phyloP scores from a whole-genome alignment of 805 yeast species.

The Diddensiella transvaalensis region DNA sequence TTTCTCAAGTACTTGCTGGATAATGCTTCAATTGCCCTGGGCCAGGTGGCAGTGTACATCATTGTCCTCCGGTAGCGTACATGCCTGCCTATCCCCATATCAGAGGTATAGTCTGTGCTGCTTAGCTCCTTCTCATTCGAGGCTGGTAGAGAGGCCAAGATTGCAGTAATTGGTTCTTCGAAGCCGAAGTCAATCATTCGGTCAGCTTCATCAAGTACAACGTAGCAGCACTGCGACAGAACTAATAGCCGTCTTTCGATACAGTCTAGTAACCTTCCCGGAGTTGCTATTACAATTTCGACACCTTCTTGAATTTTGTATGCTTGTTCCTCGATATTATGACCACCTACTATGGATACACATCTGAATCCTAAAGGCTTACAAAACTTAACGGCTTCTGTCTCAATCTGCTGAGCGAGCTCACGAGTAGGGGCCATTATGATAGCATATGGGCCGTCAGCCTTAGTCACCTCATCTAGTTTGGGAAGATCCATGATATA shows the following conservation, averaged over 20 bases:
- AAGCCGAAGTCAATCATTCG: constrained; percentile 95
- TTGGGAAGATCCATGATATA: constrained; percentile 48
- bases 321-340: constrained; percentile 70
- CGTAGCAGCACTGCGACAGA: constrained; percentile 56
- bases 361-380: constrained; percentile 35
- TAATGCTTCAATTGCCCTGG: constrained; percentile 63
- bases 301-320: constrained; percentile 57
- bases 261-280: constrained; percentile 85
- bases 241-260: constrained; percentile 62
- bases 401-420: constrained; percentile 80
- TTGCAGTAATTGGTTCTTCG: constrained; percentile 67
- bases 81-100: constrained; percentile 20
- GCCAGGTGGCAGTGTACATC: constrained; percentile 96
- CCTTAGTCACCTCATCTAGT: constrained; percentile 43
- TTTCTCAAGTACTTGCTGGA: constrained; percentile 56
- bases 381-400: constrained; percentile 56
- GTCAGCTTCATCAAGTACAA: constrained; percentile 92
- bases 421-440: constrained; percentile 92
- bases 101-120: constrained; percentile 23
- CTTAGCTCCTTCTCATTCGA: constrained; percentile 40
- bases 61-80: constrained; percentile 51
- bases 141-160: constrained; percentile 54
- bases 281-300: constrained; percentile 87
- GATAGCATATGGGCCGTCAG: constrained; percentile 69
- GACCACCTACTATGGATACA: constrained; percentile 85